These are phyloP conservation scores for Rhizophagus clarus DNA, from an alignment of 192 early-diverging fungal species.

Conservation along the genomic window DNA sequence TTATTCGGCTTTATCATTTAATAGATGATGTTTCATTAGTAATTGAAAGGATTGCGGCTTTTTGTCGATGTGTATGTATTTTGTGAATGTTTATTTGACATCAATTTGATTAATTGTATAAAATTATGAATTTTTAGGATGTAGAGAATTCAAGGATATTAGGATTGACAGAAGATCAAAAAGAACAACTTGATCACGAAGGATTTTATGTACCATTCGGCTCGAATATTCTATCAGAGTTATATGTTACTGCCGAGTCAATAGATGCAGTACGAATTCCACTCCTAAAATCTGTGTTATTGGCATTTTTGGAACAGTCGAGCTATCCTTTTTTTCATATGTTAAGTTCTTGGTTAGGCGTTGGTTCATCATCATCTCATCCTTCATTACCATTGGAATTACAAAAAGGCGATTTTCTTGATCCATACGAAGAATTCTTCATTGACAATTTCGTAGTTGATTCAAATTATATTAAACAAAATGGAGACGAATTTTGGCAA, in stretches of 20 bases:
- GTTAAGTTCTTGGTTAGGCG: conserved; percentile 38
- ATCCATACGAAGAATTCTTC: conserved; percentile 43
- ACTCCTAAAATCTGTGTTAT: conserved; percentile 33
- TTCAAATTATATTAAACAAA: not conserved
- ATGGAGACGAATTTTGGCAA: conserved; percentile 24
- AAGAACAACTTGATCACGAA: conserved; percentile 4
- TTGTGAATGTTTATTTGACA: not conserved
- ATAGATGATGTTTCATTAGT: conserved; percentile 32
- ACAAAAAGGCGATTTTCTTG: not conserved
- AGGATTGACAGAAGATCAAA: not conserved
- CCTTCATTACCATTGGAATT: not conserved
- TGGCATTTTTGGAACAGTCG: conserved; percentile 33
- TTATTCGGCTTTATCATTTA: conserved; percentile 36
- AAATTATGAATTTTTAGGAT: conserved; percentile 17
- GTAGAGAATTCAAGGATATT: not conserved
- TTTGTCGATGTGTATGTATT: conserved; percentile 35
- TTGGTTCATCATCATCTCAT: not conserved
- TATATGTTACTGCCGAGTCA: conserved; percentile 21
- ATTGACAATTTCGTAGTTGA: conserved; percentile 15
- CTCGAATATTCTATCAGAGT: conserved; percentile 32
- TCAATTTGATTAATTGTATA: not conserved
- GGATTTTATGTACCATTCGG: conserved; percentile 45
- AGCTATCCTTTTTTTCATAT: conserved; percentile 40
- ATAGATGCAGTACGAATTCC: conserved; percentile 26
- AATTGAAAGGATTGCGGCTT: conserved; percentile 28